These are phyloP conservation scores for Blakeslea trispora DNA, from an alignment of 371 early-diverging fungal species.

Conservation along the genomic window DNA sequence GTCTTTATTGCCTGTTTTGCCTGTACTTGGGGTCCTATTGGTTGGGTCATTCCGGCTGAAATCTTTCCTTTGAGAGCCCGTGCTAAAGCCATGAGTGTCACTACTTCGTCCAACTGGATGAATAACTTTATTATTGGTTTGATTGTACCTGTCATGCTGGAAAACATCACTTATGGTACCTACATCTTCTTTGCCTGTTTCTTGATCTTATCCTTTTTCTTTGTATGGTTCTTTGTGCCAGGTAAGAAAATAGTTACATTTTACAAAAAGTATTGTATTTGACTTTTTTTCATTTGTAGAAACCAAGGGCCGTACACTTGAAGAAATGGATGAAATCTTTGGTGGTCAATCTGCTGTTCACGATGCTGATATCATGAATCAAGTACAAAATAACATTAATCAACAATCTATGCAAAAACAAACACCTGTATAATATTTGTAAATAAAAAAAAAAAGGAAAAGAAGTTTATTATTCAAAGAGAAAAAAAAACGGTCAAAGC, in stretches of 20 bases:
- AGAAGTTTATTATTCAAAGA: background rate
- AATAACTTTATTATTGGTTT: conserved; percentile 73
- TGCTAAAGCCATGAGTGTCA: conserved; percentile 81
- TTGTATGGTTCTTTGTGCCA: conserved; percentile 40
- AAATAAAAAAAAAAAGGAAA: background rate
- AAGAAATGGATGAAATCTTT: conserved; percentile 59
- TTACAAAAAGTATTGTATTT: conserved; percentile 1
- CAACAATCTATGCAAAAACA: conserved; percentile 3
- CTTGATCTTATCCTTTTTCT: conserved; percentile 33
- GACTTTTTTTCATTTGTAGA: conserved; percentile 20
- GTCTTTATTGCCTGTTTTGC: conserved; percentile 72
- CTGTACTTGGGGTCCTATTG: conserved; percentile 64
- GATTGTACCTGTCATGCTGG: conserved; percentile 62
- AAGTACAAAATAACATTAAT: conserved; percentile 21
- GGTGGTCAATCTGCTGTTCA: conserved; percentile 33
- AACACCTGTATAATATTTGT: conserved; percentile 5
- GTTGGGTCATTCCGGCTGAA: conserved; percentile 91
- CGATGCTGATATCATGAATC: conserved; percentile 29
- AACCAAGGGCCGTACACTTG: conserved; percentile 51
- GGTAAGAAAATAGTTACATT: conserved; percentile 6
- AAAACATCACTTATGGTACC: conserved; percentile 60
- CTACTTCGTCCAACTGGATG: conserved; percentile 91
- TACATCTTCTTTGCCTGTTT: conserved; percentile 61
- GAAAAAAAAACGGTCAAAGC: background rate
- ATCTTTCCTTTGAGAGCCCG: conserved; percentile 76